Conservation (phyloP, 225 moss, liverwort and hornwort species). For the Bryum argenteum region DNA sequence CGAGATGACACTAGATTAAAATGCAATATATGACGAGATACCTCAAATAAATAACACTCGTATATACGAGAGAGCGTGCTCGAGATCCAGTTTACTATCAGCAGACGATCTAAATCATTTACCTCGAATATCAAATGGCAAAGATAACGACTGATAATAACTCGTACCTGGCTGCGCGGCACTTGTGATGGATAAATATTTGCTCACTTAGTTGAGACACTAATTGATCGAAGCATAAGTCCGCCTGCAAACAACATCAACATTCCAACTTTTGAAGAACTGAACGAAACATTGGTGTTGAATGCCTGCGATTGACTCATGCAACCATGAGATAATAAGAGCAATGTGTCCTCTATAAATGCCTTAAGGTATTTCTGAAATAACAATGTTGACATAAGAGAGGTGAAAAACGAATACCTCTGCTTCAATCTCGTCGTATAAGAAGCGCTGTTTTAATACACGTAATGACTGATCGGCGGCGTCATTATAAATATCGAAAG, state of each 20-base stretch:
- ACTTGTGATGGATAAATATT: conserved; percentile 82
- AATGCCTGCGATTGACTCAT: neutral
- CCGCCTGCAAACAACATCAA: conserved; percentile 61
- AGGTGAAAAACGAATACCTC: conserved; percentile 54
- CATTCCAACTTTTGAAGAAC: conserved; percentile 14
- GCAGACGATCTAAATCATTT: neutral
- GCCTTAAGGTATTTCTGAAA: neutral
- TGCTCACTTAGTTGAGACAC: conserved; percentile 90
- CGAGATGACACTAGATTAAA: neutral
- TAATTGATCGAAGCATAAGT: conserved; percentile 93
- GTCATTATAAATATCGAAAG: conserved; percentile 94
- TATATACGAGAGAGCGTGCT: neutral
- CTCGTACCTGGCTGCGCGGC: conserved; percentile 81
- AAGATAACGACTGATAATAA: conserved; percentile 5
- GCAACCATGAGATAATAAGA: conserved; percentile 16
- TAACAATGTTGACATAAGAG: neutral
- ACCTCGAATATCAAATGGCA: too few species aligned
- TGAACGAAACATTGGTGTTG: conserved; percentile 12
- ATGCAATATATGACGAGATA: neutral
- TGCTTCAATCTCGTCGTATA: conserved; percentile 96
- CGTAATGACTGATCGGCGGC: conserved; percentile 87
- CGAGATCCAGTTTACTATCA: conserved; percentile 9
- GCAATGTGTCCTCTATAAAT: neutral
- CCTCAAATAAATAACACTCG: conserved; percentile 1
- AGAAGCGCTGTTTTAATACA: conserved; percentile 81